Percentiles rank a stretch among this genome's conserved stretches.
Evolutionary conservation across 1,284 basidiomycete species (phyloP).

Genomic region (Cutaneotrichosporon dermatis): DNA sequence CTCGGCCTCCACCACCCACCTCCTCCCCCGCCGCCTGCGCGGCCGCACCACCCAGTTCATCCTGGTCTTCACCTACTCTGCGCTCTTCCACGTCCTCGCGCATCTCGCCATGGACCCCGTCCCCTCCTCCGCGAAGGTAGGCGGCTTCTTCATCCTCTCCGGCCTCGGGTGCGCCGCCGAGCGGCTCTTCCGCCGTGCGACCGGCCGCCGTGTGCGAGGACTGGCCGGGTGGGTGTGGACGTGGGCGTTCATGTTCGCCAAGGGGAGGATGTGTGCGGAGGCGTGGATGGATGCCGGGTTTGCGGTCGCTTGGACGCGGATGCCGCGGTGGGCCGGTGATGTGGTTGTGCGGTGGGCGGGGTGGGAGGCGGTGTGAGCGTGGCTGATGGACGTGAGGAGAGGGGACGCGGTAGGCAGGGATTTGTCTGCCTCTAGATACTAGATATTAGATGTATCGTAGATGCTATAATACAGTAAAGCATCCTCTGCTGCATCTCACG

Average conservation of each 20-base stretch:
- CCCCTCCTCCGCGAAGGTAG: conserved; percentile 26
- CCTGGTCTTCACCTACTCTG: conserved; percentile 37
- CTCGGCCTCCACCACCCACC: background rate
- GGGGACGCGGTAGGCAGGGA: too few relatives aligned
- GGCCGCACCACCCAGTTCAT: conserved; percentile 24
- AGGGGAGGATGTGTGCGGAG: conserved; percentile 19
- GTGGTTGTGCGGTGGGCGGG: too few relatives aligned
- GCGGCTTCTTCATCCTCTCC: conserved; percentile 32
- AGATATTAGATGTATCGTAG: too few relatives aligned
- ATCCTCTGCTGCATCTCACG: too few relatives aligned
- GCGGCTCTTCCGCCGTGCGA: conserved; percentile 32
- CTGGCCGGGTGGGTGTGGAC: conserved; percentile 36
- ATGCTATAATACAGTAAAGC: too few relatives aligned
- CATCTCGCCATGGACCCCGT: conserved; percentile 34
- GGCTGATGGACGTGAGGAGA: too few relatives aligned
- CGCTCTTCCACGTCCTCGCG: conserved; percentile 34
- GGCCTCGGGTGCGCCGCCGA: conserved; percentile 34
- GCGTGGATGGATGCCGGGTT: conserved; percentile 31
- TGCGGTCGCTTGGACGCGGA: background rate
- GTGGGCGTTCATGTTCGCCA: conserved; percentile 27
- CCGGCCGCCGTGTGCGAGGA: conserved; percentile 35
- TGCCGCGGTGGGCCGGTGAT: background rate
- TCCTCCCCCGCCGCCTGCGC: conserved; percentile 14
- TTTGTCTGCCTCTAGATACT: too few relatives aligned
- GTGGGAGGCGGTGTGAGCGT: too few relatives aligned